Evolutionary conservation across 2,329 filamentous ascomycete species (phyloP).

Genomic region (Cercospora sp.): DNA sequence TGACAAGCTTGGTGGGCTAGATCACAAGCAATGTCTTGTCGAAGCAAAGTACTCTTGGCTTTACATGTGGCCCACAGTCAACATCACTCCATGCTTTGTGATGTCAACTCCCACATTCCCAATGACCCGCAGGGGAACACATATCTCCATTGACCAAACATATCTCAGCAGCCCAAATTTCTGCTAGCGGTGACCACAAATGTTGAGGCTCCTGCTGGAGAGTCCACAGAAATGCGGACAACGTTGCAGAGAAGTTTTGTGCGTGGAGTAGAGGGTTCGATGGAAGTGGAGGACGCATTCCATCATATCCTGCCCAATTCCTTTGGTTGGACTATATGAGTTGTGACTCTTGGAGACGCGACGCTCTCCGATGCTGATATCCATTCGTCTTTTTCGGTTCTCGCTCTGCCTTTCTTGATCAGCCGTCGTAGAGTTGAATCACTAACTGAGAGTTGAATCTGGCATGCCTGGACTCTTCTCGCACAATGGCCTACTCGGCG

Average conservation of each 20-base stretch:
- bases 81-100: constrained; percentile 8
- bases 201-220: constrained; percentile 8
- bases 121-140: background rate
- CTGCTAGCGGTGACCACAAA: background rate
- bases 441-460: background rate
- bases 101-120: constrained; percentile 4
- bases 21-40: constrained; percentile 10
- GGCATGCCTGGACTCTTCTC: constrained; percentile 19
- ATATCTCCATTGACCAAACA: constrained; percentile 2
- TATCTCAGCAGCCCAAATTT: background rate
- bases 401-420: background rate
- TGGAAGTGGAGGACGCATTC: background rate
- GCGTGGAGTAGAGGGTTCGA: background rate
- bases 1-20: background rate
- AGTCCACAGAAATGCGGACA: constrained; percentile 7
- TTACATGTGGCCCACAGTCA: background rate
- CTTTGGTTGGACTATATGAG: background rate
- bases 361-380: background rate
- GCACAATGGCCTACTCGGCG: constrained; percentile 26
- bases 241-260: constrained; percentile 7
- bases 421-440: background rate
- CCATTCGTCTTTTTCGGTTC: background rate
- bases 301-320: background rate
- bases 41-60: constrained; percentile 6
- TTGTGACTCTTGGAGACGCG: background rate